Evolutionary conservation across 768 basidiomycete genomes (phyloP), one percentile per base, ranked within the genome.

Genomic region (Russula emetica): DNA sequence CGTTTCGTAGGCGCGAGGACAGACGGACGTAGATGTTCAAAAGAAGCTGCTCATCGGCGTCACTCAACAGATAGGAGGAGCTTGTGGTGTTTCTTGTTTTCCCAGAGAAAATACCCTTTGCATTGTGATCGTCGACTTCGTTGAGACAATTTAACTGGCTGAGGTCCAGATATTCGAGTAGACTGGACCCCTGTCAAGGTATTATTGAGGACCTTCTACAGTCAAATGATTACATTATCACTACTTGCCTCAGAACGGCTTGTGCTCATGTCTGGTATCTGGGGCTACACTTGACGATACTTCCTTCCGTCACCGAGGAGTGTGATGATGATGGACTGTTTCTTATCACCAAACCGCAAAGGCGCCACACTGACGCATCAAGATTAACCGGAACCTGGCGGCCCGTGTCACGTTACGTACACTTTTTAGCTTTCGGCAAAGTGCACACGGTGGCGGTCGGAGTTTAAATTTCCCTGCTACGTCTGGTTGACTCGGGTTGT

Each of bases 41-140:
- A 28, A 91, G 74, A 8, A 91, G 78, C 71, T 91, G 85, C 67
- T 86, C 89, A 67, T 91, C 89, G 2, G 80, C 83, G 70, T 90
- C 87, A 69, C 86, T 88, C 64, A 82, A 76, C 60, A 90, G 78
- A 72, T 80, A 85, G 32, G 74, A n/a, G n/a, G n/a, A 74, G 22
- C 60, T 45, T 32, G 76, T 69, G 1, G 75, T 77, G 72, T 87
- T 87, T 58, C 70, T 73, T 16, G 72, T 71, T 67, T 78, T 85
- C 45, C 55, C 26, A 0, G 70, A 66, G 18, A 88, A 66, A 61
- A 90, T 80, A 26, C 79, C 76, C 66, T 80, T 79, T 52, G 90
- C 70, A 40, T 79, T 76, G 71, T 88, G 83, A 0, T 68, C 70
- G 2, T 68, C 59, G 38, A 78, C 72, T 70, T 92, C 90, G 71